Percentiles rank a stretch among this genome's conserved stretches.
These are phyloP conservation scores for Ministeria vibrans DNA, from an alignment of 78 protist species.

Conservation along the genomic window DNA sequence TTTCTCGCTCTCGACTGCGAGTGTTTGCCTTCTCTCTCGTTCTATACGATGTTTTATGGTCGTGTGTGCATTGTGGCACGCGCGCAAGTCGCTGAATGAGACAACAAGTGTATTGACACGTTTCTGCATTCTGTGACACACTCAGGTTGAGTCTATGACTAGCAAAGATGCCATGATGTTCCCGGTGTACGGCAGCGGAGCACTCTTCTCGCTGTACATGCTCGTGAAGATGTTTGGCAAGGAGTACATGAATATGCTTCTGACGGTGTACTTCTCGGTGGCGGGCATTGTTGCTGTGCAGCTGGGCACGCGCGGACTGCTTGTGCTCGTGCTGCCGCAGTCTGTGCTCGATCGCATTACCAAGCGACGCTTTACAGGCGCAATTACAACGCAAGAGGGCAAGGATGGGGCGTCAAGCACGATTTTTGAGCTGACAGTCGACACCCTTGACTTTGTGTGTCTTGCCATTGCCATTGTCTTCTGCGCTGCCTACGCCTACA, in stretches of 20 bases:
- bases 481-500: constrained; percentile 20
- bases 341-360: not conserved
- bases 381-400: not conserved
- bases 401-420: not conserved
- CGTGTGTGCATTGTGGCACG: too few species aligned
- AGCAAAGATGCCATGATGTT: constrained; percentile 53
- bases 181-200: constrained; percentile 40
- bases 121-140: too few species aligned
- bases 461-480: not conserved
- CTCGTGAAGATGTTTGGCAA: constrained; percentile 38
- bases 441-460: constrained; percentile 6
- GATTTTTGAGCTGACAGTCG: not conserved
- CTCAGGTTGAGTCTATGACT: constrained; percentile 29
- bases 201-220: constrained; percentile 41
- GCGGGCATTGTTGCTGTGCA: constrained; percentile 34
- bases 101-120: too few species aligned
- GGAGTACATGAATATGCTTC: constrained; percentile 32
- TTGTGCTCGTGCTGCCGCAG: not conserved
- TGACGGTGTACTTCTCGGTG: constrained; percentile 34
- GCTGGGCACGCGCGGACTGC: not conserved
- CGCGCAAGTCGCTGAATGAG: too few species aligned
- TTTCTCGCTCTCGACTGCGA: too few species aligned
- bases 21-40: too few species aligned
- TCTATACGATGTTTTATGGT: too few species aligned
- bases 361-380: not conserved